Percentiles rank a stretch among this genome's conserved stretches.
Evolutionary conservation across 306 rosid species (phyloP).

Genomic region (Mimosa bimucronata): DNA sequence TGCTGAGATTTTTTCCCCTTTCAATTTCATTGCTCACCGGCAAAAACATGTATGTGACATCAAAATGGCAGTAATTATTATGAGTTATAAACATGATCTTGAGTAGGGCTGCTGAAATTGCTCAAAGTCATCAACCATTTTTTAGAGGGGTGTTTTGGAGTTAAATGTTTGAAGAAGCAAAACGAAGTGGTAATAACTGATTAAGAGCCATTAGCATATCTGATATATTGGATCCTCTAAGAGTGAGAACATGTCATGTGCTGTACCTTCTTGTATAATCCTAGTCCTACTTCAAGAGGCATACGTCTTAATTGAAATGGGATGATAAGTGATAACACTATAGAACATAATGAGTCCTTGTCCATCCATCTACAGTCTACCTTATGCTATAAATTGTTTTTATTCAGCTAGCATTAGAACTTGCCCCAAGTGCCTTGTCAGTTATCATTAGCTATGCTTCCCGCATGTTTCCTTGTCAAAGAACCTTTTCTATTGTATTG

Average conservation of each 20-base stretch:
- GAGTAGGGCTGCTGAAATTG: background rate
- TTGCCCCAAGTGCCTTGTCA: background rate
- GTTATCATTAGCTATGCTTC: background rate
- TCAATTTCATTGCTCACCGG: background rate
- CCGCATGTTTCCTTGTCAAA: background rate
- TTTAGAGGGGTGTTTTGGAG: background rate
- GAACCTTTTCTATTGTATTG: constrained; percentile 3
- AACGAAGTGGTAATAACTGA: background rate
- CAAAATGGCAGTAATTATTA: background rate
- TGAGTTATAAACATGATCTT: background rate
- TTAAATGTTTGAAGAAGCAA: background rate
- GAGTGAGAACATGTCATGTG: background rate
- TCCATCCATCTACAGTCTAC: background rate
- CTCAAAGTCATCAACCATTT: background rate
- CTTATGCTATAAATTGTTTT: constrained; percentile 22
- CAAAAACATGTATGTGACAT: background rate
- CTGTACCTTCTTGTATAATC: background rate
- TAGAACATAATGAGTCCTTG: background rate
- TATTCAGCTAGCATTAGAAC: constrained; percentile 28
- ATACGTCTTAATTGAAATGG: background rate
- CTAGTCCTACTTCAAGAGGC: background rate
- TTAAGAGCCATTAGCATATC: background rate
- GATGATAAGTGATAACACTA: background rate
- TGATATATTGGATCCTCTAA: background rate
- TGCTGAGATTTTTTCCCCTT: background rate